Evolutionary conservation across 345 rosid species (phyloP).

Genomic region (Pistacia atlantica): DNA sequence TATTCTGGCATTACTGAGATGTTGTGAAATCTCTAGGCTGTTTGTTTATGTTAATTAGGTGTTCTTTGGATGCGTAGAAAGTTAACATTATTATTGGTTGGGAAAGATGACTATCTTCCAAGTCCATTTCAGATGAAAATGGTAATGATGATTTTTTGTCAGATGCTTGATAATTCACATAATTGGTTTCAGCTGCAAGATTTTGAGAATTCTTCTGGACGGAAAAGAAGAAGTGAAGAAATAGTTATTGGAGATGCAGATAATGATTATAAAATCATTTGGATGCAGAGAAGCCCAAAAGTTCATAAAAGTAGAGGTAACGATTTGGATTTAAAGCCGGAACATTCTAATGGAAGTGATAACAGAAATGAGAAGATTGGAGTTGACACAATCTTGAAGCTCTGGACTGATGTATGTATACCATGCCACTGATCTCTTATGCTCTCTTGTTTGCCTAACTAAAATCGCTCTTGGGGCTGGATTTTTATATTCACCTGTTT

Average conservation of each 20-base stretch:
- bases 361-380: conserved; percentile 29
- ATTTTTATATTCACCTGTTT: conserved; percentile 15
- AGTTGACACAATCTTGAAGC: conserved; percentile 34
- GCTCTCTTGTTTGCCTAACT: conserved; percentile 11
- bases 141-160: conserved; percentile 18
- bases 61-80: conserved; percentile 23
- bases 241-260: conserved; percentile 31
- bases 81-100: conserved; percentile 21
- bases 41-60: conserved; percentile 25
- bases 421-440: conserved; percentile 18
- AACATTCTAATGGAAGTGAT: conserved; percentile 34
- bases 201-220: conserved; percentile 39
- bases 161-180: conserved; percentile 15
- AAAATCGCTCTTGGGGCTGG: conserved; percentile 1
- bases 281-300: conserved; percentile 35
- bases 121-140: conserved; percentile 24
- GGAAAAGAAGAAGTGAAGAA: conserved; percentile 57
- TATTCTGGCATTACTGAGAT: conserved; percentile 13
- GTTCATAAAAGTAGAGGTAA: conserved; percentile 28
- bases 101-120: conserved; percentile 25
- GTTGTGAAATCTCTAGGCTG: conserved; percentile 17
- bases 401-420: conserved; percentile 66
- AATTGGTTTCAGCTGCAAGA: conserved; percentile 32
- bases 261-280: conserved; percentile 26
- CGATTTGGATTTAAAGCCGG: conserved; percentile 30